Conservation (phyloP, 805 yeast species). For the Martiniozyma abietophila region DNA sequence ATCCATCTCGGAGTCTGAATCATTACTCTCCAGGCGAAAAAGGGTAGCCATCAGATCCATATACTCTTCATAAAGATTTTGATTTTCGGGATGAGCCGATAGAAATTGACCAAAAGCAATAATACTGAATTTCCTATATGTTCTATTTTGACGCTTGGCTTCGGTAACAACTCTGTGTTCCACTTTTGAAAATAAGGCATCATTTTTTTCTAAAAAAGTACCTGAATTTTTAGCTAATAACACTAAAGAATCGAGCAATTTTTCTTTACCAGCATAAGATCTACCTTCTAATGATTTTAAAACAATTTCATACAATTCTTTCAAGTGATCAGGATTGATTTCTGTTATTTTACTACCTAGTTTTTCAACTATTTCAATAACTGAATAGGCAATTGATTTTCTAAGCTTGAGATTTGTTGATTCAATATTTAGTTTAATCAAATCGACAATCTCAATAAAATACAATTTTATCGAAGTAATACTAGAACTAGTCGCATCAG, state of each 20-base stretch:
- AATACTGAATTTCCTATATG: constrained; percentile 51
- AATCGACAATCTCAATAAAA: constrained; percentile 51
- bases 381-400: constrained; percentile 59
- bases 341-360: constrained; percentile 26
- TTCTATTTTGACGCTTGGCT: constrained; percentile 54
- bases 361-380: constrained; percentile 47
- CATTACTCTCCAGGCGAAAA: constrained; percentile 17
- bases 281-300: constrained; percentile 63
- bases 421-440: constrained; percentile 40
- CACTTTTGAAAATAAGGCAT: constrained; percentile 30
- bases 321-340: constrained; percentile 13
- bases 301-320: constrained; percentile 42
- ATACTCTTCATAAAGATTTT: constrained; percentile 30
- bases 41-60: constrained; percentile 22
- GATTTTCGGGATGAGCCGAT: constrained; percentile 20
- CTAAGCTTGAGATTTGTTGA: constrained; percentile 57
- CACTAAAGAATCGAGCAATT: constrained; percentile 61
- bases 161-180: constrained; percentile 45
- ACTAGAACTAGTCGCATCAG: constrained; percentile 69
- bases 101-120: constrained; percentile 42
- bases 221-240: constrained; percentile 41
- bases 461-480: constrained; percentile 60
- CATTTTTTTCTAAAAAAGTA: constrained; percentile 21
- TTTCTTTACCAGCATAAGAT: constrained; percentile 84
- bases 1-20: constrained; percentile 30